Evolutionary conservation across 1,284 basidiomycete species (phyloP).

Genomic region (Trametes polyzona): DNA sequence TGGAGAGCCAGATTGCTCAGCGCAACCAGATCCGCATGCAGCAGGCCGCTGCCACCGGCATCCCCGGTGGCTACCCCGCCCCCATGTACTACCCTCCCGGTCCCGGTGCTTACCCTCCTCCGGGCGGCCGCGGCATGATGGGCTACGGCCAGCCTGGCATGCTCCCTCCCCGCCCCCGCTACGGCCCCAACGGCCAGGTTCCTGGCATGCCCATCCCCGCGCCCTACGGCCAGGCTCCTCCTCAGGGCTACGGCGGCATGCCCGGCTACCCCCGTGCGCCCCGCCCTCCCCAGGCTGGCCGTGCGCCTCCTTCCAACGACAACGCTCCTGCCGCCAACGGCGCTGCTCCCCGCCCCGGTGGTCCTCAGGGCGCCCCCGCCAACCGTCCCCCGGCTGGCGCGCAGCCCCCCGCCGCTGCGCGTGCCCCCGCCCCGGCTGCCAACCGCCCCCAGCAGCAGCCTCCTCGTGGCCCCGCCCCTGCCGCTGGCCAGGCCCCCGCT

Average conservation of each 20-base stretch:
- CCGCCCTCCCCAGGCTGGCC: constrained; percentile 44
- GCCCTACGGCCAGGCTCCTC: constrained; percentile 71
- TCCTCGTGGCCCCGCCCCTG: constrained; percentile 41
- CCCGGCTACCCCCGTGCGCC: constrained; percentile 63
- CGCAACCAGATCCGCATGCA: constrained; percentile 95
- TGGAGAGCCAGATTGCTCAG: constrained; percentile 98
- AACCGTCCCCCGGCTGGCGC: constrained; percentile 49
- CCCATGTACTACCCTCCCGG: constrained; percentile 90
- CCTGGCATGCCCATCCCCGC: constrained; percentile 75
- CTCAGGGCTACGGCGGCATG: constrained; percentile 69
- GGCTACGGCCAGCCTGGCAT: constrained; percentile 82
- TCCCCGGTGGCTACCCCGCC: constrained; percentile 81
- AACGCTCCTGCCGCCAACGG: constrained; percentile 58
- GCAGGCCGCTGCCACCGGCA: constrained; percentile 86
- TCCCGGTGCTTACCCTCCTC: constrained; percentile 79
- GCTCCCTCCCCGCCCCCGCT: constrained; percentile 87
- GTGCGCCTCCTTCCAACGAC: constrained; percentile 56
- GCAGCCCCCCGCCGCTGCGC: constrained; percentile 40
- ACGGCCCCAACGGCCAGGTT: constrained; percentile 76
- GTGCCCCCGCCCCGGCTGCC: constrained; percentile 37
- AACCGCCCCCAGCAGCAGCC: constrained; percentile 34
- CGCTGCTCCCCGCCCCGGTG: constrained; percentile 48
- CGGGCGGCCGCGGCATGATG: constrained; percentile 83
- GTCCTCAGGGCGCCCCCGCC: constrained; percentile 49
- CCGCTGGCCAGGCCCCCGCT: constrained; percentile 40